phyloP scores from a whole-genome alignment of 768 basidiomycete genomes.

The Boletellus ananas region DNA sequence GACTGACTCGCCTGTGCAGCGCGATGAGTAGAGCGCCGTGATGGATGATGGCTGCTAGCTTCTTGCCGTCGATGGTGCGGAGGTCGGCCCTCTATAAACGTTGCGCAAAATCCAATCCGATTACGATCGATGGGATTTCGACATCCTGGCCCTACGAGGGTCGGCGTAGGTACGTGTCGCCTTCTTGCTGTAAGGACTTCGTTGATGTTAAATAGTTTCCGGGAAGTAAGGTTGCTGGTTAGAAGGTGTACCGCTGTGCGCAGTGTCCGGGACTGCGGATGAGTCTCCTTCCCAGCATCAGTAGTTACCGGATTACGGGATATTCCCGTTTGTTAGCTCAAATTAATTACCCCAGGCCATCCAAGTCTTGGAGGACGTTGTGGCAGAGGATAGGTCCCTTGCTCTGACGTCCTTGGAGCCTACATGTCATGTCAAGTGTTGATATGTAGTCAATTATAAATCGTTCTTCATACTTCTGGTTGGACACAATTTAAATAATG shows the following conservation, averaged over 20 bases:
- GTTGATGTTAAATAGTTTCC: conserved; percentile 4
- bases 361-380: conserved; percentile 25
- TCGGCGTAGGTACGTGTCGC: conserved; percentile 17
- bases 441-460: conserved; percentile 27
- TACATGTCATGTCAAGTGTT: conserved; percentile 32
- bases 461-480: neutral
- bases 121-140: conserved; percentile 18
- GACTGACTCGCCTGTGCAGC: neutral
- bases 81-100: neutral
- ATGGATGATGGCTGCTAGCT: neutral
- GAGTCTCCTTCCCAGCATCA: conserved; percentile 6
- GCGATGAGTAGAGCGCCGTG: conserved; percentile 16
- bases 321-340: conserved; percentile 25
- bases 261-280: conserved; percentile 4
- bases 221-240: conserved; percentile 10
- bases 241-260: neutral
- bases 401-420: conserved; percentile 22
- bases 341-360: conserved; percentile 39
- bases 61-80: conserved; percentile 11
- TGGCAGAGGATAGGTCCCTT: conserved; percentile 2
- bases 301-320: conserved; percentile 24
- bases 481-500: no score
- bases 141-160: conserved; percentile 18
- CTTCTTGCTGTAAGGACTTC: rapidly evolving
- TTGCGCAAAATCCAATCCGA: conserved; percentile 6